A percentile compares a stretch with the other conserved stretches of the same genome.
Conservation (phyloP, 257 asterid genomes). For the Salvia rosmarinus region DNA sequence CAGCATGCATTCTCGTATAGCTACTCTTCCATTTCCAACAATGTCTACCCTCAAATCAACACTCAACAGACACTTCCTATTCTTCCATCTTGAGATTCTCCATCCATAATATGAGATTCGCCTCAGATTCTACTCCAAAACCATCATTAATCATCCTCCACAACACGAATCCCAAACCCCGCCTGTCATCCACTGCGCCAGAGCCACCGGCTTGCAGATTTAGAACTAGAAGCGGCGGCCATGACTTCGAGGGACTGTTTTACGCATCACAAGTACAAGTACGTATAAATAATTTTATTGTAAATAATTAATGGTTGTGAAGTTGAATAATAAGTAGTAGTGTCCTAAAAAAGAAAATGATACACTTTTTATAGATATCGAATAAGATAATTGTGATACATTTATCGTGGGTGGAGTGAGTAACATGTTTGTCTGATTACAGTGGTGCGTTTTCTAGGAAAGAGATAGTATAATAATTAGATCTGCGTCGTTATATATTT, state of each 20-base stretch:
- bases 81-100: not conserved
- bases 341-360: no score
- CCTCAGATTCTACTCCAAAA: not conserved
- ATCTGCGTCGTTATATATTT: no score
- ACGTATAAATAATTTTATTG: no score
- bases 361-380: no score
- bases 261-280: not conserved
- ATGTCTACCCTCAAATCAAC: not conserved
- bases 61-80: not conserved
- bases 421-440: no score
- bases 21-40: slow-evolving; percentile 6
- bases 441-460: no score
- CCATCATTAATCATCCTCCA: not conserved
- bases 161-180: slow-evolving; percentile 14
- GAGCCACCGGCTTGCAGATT: not conserved
- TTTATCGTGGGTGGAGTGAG: no score
- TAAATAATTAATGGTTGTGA: no score
- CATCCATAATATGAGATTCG: not conserved
- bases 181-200: not conserved
- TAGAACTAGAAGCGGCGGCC: slow-evolving; percentile 24
- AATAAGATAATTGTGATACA: no score
- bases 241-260: slow-evolving; percentile 32
- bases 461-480: no score
- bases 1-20: no score
- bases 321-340: no score